Evolutionary conservation across 768 basidiomycete species (phyloP).

Genomic region (Podaxis sp.): DNA sequence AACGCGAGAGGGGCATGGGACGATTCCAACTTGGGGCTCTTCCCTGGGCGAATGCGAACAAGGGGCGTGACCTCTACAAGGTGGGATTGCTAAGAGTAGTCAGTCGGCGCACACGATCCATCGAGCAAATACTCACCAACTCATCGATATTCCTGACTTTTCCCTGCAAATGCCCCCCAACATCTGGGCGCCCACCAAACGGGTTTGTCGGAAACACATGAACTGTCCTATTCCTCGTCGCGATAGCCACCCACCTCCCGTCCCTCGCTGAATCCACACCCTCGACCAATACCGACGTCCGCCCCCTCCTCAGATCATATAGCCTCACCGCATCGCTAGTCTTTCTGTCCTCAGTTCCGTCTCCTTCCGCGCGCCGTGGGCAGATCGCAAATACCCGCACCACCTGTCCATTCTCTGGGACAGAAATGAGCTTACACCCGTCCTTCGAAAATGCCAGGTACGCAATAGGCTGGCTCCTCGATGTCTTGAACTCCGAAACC

Average conservation of each 20-base stretch:
- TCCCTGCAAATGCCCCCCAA: conserved; percentile 57
- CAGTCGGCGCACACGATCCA: not conserved
- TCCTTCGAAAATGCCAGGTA: conserved; percentile 50
- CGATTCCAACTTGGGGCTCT: not conserved
- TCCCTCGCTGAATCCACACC: conserved; percentile 50
- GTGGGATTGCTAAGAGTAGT: conserved; percentile 39
- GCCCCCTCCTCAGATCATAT: conserved; percentile 71
- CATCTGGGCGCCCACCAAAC: conserved; percentile 67
- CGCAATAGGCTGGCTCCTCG: conserved; percentile 45
- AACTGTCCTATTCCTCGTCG: conserved; percentile 59
- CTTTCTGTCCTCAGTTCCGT: not conserved
- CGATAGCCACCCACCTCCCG: conserved; percentile 68
- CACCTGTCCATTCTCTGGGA: conserved; percentile 54
- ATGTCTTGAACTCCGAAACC: conserved; percentile 49
- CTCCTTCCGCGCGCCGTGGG: conserved; percentile 21
- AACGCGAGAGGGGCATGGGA: conserved; percentile 47
- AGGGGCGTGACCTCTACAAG: conserved; percentile 56
- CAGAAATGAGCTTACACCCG: conserved; percentile 50
- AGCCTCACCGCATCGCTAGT: conserved; percentile 22
- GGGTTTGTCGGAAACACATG: conserved; percentile 80
- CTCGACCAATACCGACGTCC: conserved; percentile 65
- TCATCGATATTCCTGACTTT: conserved; percentile 52
- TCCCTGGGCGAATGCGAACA: conserved; percentile 42
- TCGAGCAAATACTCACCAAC: conserved; percentile 34
- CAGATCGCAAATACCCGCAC: conserved; percentile 44